phyloP scores from a whole-genome alignment of 1,284 basidiomycete genomes.

The Tranzscheliella williamsii region DNA sequence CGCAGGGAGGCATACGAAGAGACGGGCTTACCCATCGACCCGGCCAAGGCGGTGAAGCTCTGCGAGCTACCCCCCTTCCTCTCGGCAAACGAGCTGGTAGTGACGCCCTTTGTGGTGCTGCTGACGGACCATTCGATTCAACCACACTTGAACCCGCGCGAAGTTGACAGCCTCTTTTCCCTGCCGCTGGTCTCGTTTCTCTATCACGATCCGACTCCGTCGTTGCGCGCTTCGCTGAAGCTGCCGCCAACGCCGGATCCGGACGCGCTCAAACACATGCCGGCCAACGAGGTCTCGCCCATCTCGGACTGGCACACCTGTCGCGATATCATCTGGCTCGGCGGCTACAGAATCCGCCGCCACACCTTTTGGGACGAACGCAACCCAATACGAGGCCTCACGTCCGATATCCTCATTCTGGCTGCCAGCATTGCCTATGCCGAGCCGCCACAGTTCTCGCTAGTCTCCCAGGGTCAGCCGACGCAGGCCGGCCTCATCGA shows the following conservation, averaged over 20 bases:
- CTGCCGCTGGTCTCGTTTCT: slow-evolving; percentile 52
- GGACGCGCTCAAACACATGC: slow-evolving; percentile 32
- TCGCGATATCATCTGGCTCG: slow-evolving; percentile 52
- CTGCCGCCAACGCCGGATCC: slow-evolving; percentile 18
- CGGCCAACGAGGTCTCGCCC: slow-evolving; percentile 35
- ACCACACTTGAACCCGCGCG: slow-evolving; percentile 44
- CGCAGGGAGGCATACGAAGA: slow-evolving; percentile 55
- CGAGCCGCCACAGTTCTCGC: slow-evolving; percentile 16
- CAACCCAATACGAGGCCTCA: slow-evolving; percentile 53
- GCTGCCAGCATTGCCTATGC: slow-evolving; percentile 48
- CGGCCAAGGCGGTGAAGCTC: slow-evolving; percentile 33
- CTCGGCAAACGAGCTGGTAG: slow-evolving; percentile 56
- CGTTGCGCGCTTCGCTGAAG: slow-evolving; percentile 18
- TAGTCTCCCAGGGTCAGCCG: slow-evolving; percentile 24
- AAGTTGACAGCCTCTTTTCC: slow-evolving; percentile 50
- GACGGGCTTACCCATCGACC: slow-evolving; percentile 50
- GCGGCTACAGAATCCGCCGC: slow-evolving; percentile 30
- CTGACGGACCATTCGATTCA: slow-evolving; percentile 37
- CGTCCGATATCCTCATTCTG: slow-evolving; percentile 53
- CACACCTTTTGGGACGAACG: slow-evolving; percentile 56
- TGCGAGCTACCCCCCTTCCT: slow-evolving; percentile 53
- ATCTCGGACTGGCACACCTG: slow-evolving; percentile 57
- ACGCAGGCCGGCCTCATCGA: slow-evolving; percentile 40
- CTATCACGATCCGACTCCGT: slow-evolving; percentile 34
- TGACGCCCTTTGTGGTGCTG: slow-evolving; percentile 53